phyloP scores from a whole-genome alignment of 2,329 filamentous ascomycete genomes.

The Basipetospora chlamydospora region DNA sequence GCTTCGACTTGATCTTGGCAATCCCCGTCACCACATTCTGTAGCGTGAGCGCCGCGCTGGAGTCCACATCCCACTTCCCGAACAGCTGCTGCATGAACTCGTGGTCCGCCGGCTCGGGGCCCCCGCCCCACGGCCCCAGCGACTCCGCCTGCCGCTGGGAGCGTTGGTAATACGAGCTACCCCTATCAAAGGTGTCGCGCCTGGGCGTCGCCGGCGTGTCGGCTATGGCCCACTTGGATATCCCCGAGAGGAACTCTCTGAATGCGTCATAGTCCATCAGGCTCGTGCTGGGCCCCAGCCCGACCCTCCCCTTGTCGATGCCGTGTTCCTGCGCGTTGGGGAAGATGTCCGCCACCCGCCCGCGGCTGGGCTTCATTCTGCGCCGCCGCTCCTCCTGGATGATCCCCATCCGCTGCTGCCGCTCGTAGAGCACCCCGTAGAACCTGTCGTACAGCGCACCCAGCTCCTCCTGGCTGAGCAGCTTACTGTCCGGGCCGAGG shows the following conservation, averaged over 20 bases:
- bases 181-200: constrained; percentile 31
- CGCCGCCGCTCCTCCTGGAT: constrained; percentile 62
- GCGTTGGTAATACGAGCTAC: constrained; percentile 42
- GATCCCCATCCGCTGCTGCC: constrained; percentile 67
- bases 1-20: constrained; percentile 79
- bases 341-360: constrained; percentile 24
- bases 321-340: constrained; percentile 21
- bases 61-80: constrained; percentile 72
- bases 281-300: constrained; percentile 74
- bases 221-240: constrained; percentile 85
- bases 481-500: constrained; percentile 88
- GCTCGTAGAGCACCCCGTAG: constrained; percentile 81
- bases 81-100: constrained; percentile 88
- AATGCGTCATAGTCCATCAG: constrained; percentile 98
- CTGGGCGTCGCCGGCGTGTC: constrained; percentile 57
- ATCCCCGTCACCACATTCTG: constrained; percentile 88
- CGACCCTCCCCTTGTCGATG: constrained; percentile 75
- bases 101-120: constrained; percentile 68
- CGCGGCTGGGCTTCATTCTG: constrained; percentile 45
- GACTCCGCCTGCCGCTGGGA: constrained; percentile 25
- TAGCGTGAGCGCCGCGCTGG: constrained; percentile 62
- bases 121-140: constrained; percentile 37
- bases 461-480: constrained; percentile 71
- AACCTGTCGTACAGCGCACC: constrained; percentile 88
- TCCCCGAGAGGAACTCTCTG: constrained; percentile 78